Evolutionary conservation across 805 yeast genomes (phyloP).

Genomic region (Myxozyma melibiosi): DNA sequence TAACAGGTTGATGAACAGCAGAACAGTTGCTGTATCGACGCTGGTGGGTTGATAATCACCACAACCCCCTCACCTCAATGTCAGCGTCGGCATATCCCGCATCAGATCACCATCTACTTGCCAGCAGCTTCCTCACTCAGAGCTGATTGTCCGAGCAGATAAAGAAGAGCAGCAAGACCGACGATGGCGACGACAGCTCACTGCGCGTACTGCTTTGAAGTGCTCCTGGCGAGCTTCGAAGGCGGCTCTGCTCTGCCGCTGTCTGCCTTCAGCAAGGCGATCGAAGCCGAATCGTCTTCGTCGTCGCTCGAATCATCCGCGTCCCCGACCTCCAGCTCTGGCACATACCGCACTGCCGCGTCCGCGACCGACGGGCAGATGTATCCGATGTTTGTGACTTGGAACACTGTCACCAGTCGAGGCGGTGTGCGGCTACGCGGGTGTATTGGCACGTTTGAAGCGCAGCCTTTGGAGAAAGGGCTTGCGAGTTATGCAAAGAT

Average conservation of each 20-base stretch:
- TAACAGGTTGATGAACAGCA: no score
- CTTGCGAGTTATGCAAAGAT: slow-evolving; percentile 61
- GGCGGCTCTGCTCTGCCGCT: slow-evolving; percentile 21
- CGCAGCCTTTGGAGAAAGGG: slow-evolving; percentile 57
- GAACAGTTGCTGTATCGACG: no score
- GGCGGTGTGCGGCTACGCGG: slow-evolving; percentile 61
- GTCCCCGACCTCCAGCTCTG: neutral
- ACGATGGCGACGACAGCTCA: slow-evolving; percentile 34
- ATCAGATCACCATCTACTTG: no score
- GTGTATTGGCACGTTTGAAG: slow-evolving; percentile 87
- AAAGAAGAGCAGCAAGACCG: no score
- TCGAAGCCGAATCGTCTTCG: slow-evolving; percentile 2
- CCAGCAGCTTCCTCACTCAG: no score
- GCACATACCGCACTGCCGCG: neutral
- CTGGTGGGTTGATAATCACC: no score
- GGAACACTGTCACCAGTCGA: slow-evolving; percentile 51
- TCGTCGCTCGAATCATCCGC: slow-evolving; percentile 3
- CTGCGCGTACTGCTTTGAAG: slow-evolving; percentile 36
- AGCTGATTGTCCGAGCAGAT: no score
- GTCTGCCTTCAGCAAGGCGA: slow-evolving; percentile 15
- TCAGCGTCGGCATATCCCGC: no score
- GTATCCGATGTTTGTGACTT: slow-evolving; percentile 82
- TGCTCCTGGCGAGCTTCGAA: slow-evolving; percentile 26
- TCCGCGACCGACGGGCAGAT: neutral
- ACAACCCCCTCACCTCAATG: no score